Conservation (phyloP, 495 filamentous ascomycete genomes). For the Penicillium chermesinum region DNA sequence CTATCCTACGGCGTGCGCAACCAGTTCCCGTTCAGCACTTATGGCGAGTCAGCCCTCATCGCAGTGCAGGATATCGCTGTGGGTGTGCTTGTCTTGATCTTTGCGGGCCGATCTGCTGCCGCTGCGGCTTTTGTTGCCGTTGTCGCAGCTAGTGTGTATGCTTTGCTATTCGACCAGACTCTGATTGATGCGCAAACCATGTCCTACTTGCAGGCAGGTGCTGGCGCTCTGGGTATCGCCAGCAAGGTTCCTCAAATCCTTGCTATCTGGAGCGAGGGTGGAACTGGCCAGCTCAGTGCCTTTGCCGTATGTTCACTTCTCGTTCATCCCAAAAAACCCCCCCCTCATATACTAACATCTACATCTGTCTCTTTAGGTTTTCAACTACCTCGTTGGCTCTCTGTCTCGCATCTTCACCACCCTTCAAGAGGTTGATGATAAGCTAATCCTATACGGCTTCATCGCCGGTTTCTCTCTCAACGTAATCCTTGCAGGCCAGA, state of each 20-base stretch:
- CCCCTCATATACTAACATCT: constrained; percentile 13
- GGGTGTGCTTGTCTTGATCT: constrained; percentile 75
- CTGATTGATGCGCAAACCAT: constrained; percentile 64
- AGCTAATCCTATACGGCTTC: constrained; percentile 90
- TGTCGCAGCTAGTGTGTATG: constrained; percentile 59
- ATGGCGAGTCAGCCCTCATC: constrained; percentile 88
- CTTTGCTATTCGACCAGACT: constrained; percentile 61
- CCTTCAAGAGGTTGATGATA: constrained; percentile 90
- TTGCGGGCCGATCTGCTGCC: constrained; percentile 58
- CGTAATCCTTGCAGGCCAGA: constrained; percentile 77
- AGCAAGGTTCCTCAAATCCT: constrained; percentile 92
- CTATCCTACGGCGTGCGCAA: constrained; percentile 87
- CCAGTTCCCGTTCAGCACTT: constrained; percentile 92
- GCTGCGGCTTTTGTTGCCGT: constrained; percentile 69
- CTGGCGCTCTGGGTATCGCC: constrained; percentile 73
- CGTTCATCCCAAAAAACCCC: too few relatives aligned
- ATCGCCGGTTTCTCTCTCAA: constrained; percentile 85
- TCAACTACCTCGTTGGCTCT: constrained; percentile 92
- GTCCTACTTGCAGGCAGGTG: constrained; percentile 75
- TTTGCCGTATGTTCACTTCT: constrained; percentile 69
- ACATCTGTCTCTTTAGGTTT: constrained; percentile 56
- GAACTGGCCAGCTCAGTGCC: constrained; percentile 91
- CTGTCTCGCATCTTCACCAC: constrained; percentile 95
- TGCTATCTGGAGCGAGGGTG: constrained; percentile 74
- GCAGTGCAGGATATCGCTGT: constrained; percentile 88